Evolutionary conservation across 2,329 filamentous ascomycete species (phyloP).

Genomic region (Xylaria sp.): DNA sequence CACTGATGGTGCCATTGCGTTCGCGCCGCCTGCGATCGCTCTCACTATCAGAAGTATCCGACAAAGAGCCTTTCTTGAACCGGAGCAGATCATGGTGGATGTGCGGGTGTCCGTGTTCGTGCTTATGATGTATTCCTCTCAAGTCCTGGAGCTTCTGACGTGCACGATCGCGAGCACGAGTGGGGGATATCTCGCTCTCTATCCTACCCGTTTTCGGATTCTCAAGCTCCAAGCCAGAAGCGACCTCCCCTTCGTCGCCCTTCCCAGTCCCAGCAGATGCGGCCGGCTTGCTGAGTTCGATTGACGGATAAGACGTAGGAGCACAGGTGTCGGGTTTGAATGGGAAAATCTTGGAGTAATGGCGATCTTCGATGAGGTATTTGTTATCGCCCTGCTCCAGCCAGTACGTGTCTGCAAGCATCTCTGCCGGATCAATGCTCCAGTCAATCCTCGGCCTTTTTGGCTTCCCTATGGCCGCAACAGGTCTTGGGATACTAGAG

Average conservation of each 20-base stretch:
- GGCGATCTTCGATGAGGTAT: constrained; percentile 75
- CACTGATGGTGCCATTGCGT: constrained; percentile 52
- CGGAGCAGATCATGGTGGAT: constrained; percentile 57
- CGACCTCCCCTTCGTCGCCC: constrained; percentile 9
- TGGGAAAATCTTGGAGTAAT: constrained; percentile 74
- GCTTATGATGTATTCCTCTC: constrained; percentile 58
- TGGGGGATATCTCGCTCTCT: constrained; percentile 50
- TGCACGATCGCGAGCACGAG: constrained; percentile 60
- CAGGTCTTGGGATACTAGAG: constrained; percentile 45
- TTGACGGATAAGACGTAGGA: constrained; percentile 16
- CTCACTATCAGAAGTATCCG: constrained; percentile 64
- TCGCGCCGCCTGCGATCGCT: constrained; percentile 46
- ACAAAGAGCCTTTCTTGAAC: constrained; percentile 57
- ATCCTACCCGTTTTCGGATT: constrained; percentile 21
- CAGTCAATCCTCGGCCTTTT: constrained; percentile 81
- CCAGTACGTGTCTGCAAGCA: constrained; percentile 91
- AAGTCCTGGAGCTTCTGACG: constrained; percentile 63
- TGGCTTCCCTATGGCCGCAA: constrained; percentile 57
- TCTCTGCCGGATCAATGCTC: constrained; percentile 79
- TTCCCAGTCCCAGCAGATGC: constrained; percentile 13
- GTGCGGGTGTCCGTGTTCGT: constrained; percentile 49
- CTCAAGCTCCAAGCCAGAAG: constrained; percentile 16
- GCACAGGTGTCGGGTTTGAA: constrained; percentile 18
- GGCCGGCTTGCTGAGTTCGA: constrained; percentile 19
- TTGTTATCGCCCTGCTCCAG: constrained; percentile 82